Base-by-base conservation (phyloP, 192 early-diverging fungal species). In the Mortierella hygrophila region DNA sequence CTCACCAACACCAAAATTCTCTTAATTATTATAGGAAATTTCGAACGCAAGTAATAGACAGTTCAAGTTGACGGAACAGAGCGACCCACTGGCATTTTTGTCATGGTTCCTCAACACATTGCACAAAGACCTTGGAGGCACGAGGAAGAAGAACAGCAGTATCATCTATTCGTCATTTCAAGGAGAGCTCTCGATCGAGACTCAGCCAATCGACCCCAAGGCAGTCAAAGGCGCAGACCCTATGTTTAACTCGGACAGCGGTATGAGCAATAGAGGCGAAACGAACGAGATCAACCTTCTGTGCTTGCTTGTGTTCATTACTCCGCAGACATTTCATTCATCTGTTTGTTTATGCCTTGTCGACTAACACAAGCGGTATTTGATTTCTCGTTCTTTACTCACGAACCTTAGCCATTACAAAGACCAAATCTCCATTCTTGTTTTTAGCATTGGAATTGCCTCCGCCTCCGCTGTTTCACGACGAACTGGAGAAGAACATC, bases 31-130 rank as follows among this genome's bases (percentile, higher is more conserved):
- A 1, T 76, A 86, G 92, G 98, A 98, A 91, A 93, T 98, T 21
- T 92, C 93, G 6, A 96, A 93, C 77, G 93, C 96, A 2, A 97
- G 96, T 83, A 91, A 93, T 23, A 93, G 95, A 63, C 87, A 91
- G 63, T 99, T 98, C 85, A 92, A 92, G 47, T 85, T 98, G 29
- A 95, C 94, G 6, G 89, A 92, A 60, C 96, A 97, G 79, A 91
- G 93, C 26, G 98, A 99, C 87, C 93, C 96, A 3, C 92, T 97
- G 63, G 97, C 97, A 13, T 95, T 99, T 75, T 82, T 98, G 7
- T 92, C 93, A 8, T 99, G 98, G 98, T 94, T 99, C 57, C 89
- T 99, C 60, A 99, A 99, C 83, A 89, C 94, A 20, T 72, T 99
- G 72, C 98, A 99, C 81, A 89, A 87, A 23, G 97, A 95, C 68